Evolutionary conservation across 495 filamentous ascomycete genomes (phyloP), one percentile per base, ranked within the genome.

Genomic region (Aspergillus affinis): DNA sequence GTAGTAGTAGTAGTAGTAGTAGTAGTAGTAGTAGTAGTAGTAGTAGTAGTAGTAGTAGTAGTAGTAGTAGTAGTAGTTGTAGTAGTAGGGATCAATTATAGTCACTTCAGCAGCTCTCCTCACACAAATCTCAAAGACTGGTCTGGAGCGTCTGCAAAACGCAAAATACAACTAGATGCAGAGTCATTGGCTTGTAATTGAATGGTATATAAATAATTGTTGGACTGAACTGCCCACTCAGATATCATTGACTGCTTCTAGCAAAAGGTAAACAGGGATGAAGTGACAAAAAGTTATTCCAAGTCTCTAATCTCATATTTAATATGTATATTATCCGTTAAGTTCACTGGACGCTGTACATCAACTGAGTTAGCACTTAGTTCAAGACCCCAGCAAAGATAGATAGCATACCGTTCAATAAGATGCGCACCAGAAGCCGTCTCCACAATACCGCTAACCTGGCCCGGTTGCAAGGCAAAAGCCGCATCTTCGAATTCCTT

Each of bases 401-500:
- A 23, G 36, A 30, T 27, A 60, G 73, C 83, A 54, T 81, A 96
- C 92, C 92, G 88, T 76, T 98, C 87, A 71, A 98, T 98, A 73
- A 98, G 82, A 81, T 98, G 94, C 61, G 97, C 77, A 2, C 94
- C 94, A 23, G 91, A 96, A n/a, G 91, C 91, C 4, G 93, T 97
- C 69, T 96, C 89, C 0, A 97, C 90, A 27, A 96, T 78, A 20
- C 81, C 75, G 69, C 91, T 96, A 57, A 98, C 84, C 72, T 97
- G 86, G 20, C 91, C 91, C 0, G 87, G 87, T 70, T 91, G 84
- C 32, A 98, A 76, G 15, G 86, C 86, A 77, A 98, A 98, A 4
- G 93, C 88, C 0, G 92, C 92, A 30, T 97, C 91, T 73, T 98
- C 94, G 64, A 98, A 98, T 75, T 98, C 94, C 80, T 93, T 96